These are phyloP conservation scores for Colletotrichum coccodes DNA, from an alignment of 2,329 filamentous ascomycete species.

Conservation along the genomic window DNA sequence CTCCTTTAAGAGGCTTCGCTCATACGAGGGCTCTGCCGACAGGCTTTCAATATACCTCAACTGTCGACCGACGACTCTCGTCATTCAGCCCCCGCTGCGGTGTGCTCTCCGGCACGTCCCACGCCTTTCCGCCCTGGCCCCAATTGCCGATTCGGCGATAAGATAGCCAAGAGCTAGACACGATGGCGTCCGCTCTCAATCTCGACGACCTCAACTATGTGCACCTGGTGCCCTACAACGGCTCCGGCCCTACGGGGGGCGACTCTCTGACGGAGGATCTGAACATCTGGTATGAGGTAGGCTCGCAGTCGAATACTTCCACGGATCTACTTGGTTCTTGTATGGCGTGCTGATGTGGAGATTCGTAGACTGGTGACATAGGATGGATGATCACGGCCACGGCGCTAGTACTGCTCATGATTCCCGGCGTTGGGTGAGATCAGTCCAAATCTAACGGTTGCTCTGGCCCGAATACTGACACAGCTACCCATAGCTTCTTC, in stretches of 20 bases:
- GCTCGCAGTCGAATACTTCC: neutral
- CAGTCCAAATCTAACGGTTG: neutral
- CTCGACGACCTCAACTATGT: conserved; percentile 57
- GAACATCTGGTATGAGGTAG: conserved; percentile 81
- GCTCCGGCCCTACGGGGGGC: conserved; percentile 71
- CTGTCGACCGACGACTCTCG: neutral
- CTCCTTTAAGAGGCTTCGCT: conserved; percentile 19
- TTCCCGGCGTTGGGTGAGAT: conserved; percentile 79
- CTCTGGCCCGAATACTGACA: conserved; percentile 8
- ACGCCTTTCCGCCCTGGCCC: neutral
- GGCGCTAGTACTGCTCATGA: conserved; percentile 89
- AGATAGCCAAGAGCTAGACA: conserved; percentile 4
- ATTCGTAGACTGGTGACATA: conserved; percentile 77
- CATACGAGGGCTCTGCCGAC: conserved; percentile 18
- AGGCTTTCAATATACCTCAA: conserved; percentile 1
- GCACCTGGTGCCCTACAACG: conserved; percentile 69
- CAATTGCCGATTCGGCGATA: conserved; percentile 22
- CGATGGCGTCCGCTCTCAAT: conserved; percentile 45
- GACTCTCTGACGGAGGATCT: conserved; percentile 75
- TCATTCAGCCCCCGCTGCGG: neutral
- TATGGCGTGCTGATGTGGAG: conserved; percentile 39
- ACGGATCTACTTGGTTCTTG: neutral
- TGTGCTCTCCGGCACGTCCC: neutral
- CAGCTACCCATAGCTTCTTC: conserved; percentile 71
- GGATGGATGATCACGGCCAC: conserved; percentile 86